Percentiles rank a stretch among this genome's conserved stretches.
Conservation (phyloP, 2,329 filamentous ascomycete genomes). For the Microascus cirrosus region DNA sequence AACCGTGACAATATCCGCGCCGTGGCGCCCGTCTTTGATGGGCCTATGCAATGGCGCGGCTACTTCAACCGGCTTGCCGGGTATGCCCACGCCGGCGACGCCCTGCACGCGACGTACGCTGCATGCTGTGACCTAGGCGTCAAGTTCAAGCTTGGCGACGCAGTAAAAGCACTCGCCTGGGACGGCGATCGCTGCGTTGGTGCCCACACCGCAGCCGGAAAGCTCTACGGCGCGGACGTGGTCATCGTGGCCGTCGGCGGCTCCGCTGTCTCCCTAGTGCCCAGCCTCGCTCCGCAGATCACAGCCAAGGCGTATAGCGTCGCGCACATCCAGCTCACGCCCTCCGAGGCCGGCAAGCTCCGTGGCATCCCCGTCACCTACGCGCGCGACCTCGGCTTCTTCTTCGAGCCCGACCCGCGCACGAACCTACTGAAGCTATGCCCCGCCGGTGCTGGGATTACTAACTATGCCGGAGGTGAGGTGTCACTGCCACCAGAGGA, state of each 20-base stretch:
- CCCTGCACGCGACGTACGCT: slow-evolving; percentile 33
- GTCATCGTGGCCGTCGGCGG: slow-evolving; percentile 43
- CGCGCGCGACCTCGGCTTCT: slow-evolving; percentile 50
- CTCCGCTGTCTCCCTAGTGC: slow-evolving; percentile 30
- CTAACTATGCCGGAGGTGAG: slow-evolving; percentile 24
- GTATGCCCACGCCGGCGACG: slow-evolving; percentile 43
- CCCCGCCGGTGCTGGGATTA: slow-evolving; percentile 46
- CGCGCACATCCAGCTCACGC: slow-evolving; percentile 45
- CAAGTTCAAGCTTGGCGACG: slow-evolving; percentile 19
- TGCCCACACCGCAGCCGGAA: slow-evolving; percentile 13
- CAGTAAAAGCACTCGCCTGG: background rate
- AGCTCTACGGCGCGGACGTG: slow-evolving; percentile 17
- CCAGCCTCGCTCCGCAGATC: slow-evolving; percentile 35
- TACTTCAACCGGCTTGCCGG: slow-evolving; percentile 47
- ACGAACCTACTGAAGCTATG: slow-evolving; percentile 50
- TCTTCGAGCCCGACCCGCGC: slow-evolving; percentile 51
- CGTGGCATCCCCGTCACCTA: slow-evolving; percentile 50
- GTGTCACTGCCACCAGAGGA: slow-evolving; percentile 27
- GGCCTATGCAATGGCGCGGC: slow-evolving; percentile 31
- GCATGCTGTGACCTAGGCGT: slow-evolving; percentile 25
- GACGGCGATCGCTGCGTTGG: slow-evolving; percentile 12
- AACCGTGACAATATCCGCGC: background rate
- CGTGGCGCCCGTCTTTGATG: slow-evolving; percentile 8
- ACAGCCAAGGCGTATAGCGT: slow-evolving; percentile 48
- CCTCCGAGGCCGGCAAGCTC: slow-evolving; percentile 39